phyloP scores from a whole-genome alignment of 768 basidiomycete genomes.

The Rickenella mellea region DNA sequence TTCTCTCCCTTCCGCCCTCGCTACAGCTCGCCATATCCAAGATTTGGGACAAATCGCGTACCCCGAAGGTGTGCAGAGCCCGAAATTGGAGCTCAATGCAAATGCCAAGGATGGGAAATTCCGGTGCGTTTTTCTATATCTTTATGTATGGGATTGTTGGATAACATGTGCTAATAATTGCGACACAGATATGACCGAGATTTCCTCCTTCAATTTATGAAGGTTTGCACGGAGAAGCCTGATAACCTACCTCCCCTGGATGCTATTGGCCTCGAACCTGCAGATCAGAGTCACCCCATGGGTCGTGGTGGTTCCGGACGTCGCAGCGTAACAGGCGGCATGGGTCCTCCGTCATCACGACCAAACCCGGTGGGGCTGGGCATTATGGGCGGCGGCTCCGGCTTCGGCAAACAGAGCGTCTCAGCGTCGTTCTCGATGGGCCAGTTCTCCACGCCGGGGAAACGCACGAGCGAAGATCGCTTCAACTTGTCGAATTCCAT shows the following conservation, averaged over 20 bases:
- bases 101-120: conserved; percentile 84
- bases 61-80: conserved; percentile 76
- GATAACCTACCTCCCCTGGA: conserved; percentile 83
- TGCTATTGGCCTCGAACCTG: conserved; percentile 82
- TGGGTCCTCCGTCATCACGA: conserved; percentile 30
- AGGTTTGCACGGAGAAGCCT: conserved; percentile 90
- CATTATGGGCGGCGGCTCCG: conserved; percentile 14
- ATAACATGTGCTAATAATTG: conserved; percentile 1
- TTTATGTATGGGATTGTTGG: conserved; percentile 3
- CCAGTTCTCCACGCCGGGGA: conserved; percentile 47
- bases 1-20: conserved; percentile 56
- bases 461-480: conserved; percentile 65
- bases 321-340: conserved; percentile 37
- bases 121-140: conserved; percentile 36
- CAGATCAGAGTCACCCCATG: conserved; percentile 42
- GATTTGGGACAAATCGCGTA: conserved; percentile 72
- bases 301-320: conserved; percentile 59
- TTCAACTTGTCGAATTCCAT: conserved; percentile 55
- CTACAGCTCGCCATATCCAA: conserved; percentile 77
- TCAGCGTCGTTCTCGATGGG: conserved; percentile 50
- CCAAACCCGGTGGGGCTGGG: conserved; percentile 44
- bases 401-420: conserved; percentile 23
- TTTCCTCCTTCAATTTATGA: conserved; percentile 96
- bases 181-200: conserved; percentile 82
- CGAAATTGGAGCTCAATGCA: conserved; percentile 75